Base-by-base conservation (phyloP, 148 eudicot genomes). In the Rheum nobile region DNA sequence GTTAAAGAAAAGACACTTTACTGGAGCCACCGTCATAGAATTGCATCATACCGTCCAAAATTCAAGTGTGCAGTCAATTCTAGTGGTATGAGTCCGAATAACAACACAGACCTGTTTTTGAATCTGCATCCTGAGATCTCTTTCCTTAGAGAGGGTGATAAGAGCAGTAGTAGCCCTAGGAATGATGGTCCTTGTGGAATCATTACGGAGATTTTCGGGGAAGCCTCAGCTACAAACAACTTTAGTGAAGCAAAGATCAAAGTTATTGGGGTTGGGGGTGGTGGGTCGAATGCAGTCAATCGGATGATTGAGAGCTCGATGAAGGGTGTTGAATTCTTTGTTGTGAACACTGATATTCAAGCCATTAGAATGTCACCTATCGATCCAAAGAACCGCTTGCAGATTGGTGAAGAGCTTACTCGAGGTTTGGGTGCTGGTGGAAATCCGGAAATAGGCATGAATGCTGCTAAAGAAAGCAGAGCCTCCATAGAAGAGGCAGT, bases 361-460 rank as follows among this genome's bases (percentile, higher is more conserved):
- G 99, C 99, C 39, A 82, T 92, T 90, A 90, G 83, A 74, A 90
- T 92, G 90, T 95, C 98, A 16, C 98, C 98, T 73, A 93, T 88
- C 38, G 84, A 77, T 75, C 82, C 91, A 6, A 88, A 87, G 74
- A 81, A 95, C 37, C 89, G 96, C 39, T 82, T 95, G 84, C 98
- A 88, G 79, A 95, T 95, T 75, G 98, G 98, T 76, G 84, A 84
- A 80, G 98, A 95, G 85, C 90, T 95, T 67, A 95, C 97, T 14
- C 86, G 98, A 75, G 98, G 98, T 39, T 87, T 95, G 47, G 98
- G 98, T 72, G 98, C 98, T 71, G 98, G 98, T 74, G 98, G 98
- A 38, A 95, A 95, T 78, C 98, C 98, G 6, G 97, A 88, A 69
- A 85, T 95, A 14, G 98, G 98, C 74, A 88, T 82, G 86, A 91